Conservation (phyloP, 768 basidiomycete species). For the Lentinula aciculospora region DNA sequence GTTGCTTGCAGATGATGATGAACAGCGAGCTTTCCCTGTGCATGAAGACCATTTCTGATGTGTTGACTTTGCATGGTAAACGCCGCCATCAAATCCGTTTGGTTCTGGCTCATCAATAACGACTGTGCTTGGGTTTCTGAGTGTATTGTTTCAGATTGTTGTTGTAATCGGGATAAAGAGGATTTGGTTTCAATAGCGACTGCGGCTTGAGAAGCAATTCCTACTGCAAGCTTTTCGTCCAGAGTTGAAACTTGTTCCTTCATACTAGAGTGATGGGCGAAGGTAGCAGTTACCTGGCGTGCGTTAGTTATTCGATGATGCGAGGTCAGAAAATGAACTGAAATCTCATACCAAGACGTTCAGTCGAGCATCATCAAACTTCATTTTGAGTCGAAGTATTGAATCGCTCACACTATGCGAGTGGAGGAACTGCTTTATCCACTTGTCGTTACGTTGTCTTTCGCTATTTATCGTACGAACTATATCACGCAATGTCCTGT, state of each 20-base stretch:
- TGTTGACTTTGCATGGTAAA: not conserved
- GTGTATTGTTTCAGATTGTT: not conserved
- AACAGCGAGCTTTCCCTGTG: not conserved
- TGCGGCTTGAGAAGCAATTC: not conserved
- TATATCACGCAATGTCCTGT: not conserved
- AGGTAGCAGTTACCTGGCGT: not conserved
- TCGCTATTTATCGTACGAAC: not conserved
- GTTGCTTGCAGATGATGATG: not conserved
- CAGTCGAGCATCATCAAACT: not conserved
- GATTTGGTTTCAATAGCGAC: not conserved
- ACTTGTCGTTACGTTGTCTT: not conserved
- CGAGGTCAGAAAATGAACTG: not conserved
- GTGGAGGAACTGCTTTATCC: not conserved
- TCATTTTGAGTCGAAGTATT: not conserved
- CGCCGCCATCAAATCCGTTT: not conserved
- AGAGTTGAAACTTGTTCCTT: not conserved
- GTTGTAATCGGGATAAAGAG: not conserved
- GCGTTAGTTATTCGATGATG: not conserved
- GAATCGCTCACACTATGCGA: not conserved
- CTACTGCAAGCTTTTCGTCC: not conserved
- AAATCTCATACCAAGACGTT: not conserved
- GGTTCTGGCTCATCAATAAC: not conserved
- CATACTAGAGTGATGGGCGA: not conserved
- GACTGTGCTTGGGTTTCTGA: not conserved
- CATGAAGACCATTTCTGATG: not conserved